Conservation (phyloP, 2,329 filamentous ascomycete species). For the Diaporthe citriasiana region DNA sequence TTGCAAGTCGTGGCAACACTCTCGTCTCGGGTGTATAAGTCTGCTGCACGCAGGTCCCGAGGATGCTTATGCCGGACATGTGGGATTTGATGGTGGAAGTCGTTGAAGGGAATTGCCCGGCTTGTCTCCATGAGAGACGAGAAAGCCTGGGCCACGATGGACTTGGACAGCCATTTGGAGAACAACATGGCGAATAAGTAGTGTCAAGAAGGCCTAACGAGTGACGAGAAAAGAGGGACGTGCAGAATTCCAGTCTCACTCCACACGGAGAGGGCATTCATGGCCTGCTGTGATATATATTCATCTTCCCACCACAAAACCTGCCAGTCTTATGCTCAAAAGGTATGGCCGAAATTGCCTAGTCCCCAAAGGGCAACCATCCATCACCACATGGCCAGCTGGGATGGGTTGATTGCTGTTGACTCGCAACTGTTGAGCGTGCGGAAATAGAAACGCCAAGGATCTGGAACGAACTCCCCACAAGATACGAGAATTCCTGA, state of each 20-base stretch:
- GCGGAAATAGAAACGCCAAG: constrained; percentile 24
- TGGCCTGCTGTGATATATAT: neutral
- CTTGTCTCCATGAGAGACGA: constrained; percentile 20
- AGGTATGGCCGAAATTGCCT: constrained; percentile 19
- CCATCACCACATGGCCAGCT: constrained; percentile 3
- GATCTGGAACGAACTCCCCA: constrained; percentile 15
- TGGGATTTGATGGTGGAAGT: neutral
- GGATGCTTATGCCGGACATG: neutral
- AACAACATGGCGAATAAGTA: neutral
- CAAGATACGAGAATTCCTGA: constrained; percentile 26
- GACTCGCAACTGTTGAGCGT: constrained; percentile 10
- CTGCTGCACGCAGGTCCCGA: neutral
- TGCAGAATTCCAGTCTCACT: neutral
- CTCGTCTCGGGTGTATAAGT: neutral
- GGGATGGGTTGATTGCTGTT: constrained; percentile 3
- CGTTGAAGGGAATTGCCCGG: constrained; percentile 27
- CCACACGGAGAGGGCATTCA: neutral
- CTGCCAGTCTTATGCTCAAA: neutral
- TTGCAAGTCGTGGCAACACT: neutral
- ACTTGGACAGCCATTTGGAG: constrained; percentile 22
- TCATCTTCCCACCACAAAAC: neutral
- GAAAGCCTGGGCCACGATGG: constrained; percentile 19
- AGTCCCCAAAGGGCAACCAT: constrained; percentile 8
- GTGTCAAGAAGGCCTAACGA: neutral
- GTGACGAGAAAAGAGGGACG: neutral